A percentile compares a stretch with the other conserved stretches of the same genome.
phyloP scores from a whole-genome alignment of 345 rosid species.

The Arabis hirsuta region DNA sequence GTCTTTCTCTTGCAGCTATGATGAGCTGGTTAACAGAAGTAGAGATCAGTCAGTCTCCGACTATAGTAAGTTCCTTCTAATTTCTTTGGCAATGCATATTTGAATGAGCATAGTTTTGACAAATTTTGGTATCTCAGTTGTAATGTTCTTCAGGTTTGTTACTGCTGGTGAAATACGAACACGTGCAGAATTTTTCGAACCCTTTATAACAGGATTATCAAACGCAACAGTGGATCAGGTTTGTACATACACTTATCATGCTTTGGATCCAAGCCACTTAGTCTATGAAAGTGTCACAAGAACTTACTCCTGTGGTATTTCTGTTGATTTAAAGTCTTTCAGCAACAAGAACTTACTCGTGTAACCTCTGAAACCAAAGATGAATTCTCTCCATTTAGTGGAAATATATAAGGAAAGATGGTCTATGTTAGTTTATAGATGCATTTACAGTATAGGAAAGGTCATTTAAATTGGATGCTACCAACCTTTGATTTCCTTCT shows the following conservation, averaged over 20 bases:
- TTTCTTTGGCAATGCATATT: slow-evolving; percentile 21
- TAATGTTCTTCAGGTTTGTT: slow-evolving; percentile 99
- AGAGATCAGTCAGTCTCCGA: slow-evolving; percentile 92
- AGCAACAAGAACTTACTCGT: too few relatives aligned
- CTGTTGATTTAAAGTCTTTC: too few relatives aligned
- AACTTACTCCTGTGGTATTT: too few relatives aligned
- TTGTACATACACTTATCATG: slow-evolving; percentile 36
- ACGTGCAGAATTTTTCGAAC: slow-evolving; percentile 89
- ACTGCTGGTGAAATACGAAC: slow-evolving; percentile 92
- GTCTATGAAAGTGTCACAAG: neutral
- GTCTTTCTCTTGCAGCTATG: slow-evolving; percentile 58
- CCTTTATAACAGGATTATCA: slow-evolving; percentile 82
- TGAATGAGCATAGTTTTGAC: slow-evolving; percentile 44
- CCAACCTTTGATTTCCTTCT: neutral
- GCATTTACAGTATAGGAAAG: neutral
- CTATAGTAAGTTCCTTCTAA: slow-evolving; percentile 65
- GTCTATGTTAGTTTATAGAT: neutral
- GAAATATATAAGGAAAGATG: neutral
- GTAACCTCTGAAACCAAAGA: too few relatives aligned
- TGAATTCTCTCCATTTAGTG: neutral
- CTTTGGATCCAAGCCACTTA: slow-evolving; percentile 4
- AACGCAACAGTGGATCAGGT: slow-evolving; percentile 96
- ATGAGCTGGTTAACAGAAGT: slow-evolving; percentile 81
- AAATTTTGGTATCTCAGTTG: slow-evolving; percentile 67
- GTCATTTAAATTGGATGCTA: slow-evolving; percentile 3